Percentiles rank a stretch among this genome's conserved stretches.
Evolutionary conservation across 495 filamentous ascomycete genomes (phyloP).

Genomic region (Trichoderma reesei): DNA sequence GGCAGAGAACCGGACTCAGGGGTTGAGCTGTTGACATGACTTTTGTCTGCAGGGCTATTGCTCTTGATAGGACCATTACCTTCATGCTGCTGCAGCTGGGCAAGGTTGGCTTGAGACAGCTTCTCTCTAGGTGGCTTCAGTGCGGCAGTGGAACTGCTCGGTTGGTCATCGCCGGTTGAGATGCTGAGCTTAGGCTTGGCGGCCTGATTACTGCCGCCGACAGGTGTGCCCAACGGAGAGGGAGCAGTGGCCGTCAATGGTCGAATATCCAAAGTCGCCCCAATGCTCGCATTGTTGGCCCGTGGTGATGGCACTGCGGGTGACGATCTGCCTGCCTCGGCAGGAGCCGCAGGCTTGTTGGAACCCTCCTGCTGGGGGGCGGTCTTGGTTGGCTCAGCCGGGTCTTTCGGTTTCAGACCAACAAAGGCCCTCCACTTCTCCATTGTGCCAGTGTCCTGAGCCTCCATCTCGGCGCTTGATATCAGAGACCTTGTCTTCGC

Average conservation of each 20-base stretch:
- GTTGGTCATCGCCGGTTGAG: background rate
- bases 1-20: background rate
- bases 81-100: background rate
- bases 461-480: background rate
- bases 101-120: background rate
- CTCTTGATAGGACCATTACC: background rate
- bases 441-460: background rate
- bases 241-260: background rate
- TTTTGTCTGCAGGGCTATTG: background rate
- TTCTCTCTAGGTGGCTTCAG: background rate
- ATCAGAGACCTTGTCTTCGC: conserved; percentile 3
- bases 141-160: background rate
- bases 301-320: background rate
- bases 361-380: background rate
- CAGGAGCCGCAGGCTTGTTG: background rate
- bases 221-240: background rate
- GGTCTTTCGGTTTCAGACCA: background rate
- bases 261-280: background rate
- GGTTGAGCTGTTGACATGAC: background rate
- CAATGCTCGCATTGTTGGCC: background rate
- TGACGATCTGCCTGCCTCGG: background rate
- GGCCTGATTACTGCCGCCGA: background rate
- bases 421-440: conserved; percentile 1
- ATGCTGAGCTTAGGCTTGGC: background rate
- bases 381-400: background rate